Evolutionary conservation across 1,139 yeast genomes (phyloP), one percentile per base, ranked within the genome.

Genomic region (Hansenula sp.): DNA sequence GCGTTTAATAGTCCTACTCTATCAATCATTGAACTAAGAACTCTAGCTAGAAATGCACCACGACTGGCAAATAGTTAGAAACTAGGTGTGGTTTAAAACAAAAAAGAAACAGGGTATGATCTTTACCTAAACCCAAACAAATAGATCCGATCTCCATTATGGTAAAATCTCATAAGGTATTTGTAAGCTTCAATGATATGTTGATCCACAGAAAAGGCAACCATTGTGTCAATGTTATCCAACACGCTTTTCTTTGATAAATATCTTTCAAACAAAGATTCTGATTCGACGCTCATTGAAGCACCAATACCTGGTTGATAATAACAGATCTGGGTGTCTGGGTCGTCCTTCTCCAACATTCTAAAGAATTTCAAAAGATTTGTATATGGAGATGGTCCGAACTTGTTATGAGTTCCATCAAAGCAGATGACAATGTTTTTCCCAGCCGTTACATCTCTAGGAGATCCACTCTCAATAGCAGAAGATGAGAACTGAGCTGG

Each of bases 271-370:
- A 38, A 25, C 24, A 16, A 10, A 42, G 46, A 43, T 48, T 64
- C 65, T 10, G 65, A 51, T 21, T 71, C 73, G 13, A 69, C 63
- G 19, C 64, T 61, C 44, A 74, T 71, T 12, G 68, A 61, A 8
- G 74, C 71, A 2, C 86, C 86, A 20, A 79, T 72, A 0, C 86
- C 86, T 2, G 86, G 82, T 49, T 80, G 86, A 51, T 80, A 80
- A 51, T 79, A 79, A 48, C 82, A 76, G 29, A 75, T 46, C 47
- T 79, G 84, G 16, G 45, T 38, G 2, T 48, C 44, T 6, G 58
- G 49, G 29, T 60, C 54, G 31, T 68, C 67, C 42, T 72, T 73
- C 12, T 76, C 78, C 25, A 80, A 53, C 58, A 79, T 59, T 36
- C 73, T 63, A 55, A 73, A 80, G 27, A 79, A 50, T 51, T 73